phyloP scores from a whole-genome alignment of 805 yeast genomes.

The Scheffersomyces coipomensis region DNA sequence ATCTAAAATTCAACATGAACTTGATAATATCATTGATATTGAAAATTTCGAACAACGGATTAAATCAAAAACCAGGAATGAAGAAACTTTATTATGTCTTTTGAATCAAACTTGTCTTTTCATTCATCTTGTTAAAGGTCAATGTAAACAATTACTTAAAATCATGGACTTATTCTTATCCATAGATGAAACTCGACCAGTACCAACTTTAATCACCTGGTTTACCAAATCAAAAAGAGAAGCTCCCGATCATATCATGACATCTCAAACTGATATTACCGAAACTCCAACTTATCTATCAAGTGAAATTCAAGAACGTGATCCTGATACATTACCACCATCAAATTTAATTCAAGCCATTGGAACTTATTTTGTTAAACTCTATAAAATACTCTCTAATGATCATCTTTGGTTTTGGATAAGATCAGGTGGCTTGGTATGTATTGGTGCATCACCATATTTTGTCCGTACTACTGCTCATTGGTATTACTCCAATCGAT shows the following conservation, averaged over 20 bases:
- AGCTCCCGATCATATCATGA: slow-evolving; percentile 5
- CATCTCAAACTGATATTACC: slow-evolving; percentile 1
- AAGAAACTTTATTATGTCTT: slow-evolving; percentile 22
- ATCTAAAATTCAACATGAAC: slow-evolving; percentile 6
- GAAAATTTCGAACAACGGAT: slow-evolving; percentile 7
- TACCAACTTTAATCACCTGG: slow-evolving; percentile 14
- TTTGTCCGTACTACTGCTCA: slow-evolving; percentile 24
- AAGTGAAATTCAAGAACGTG: slow-evolving; percentile 14
- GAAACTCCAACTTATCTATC: slow-evolving; percentile 6
- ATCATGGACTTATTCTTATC: slow-evolving; percentile 17
- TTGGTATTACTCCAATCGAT: slow-evolving; percentile 23
- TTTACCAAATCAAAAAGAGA: slow-evolving; percentile 11
- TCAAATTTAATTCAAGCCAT: slow-evolving; percentile 16
- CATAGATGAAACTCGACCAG: slow-evolving; percentile 20
- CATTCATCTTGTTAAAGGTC: slow-evolving; percentile 16
- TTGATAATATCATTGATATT: slow-evolving; percentile 8
- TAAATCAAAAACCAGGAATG: slow-evolving; percentile 12
- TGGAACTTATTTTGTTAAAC: slow-evolving; percentile 15
- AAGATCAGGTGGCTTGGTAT: slow-evolving; percentile 19
- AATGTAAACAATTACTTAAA: slow-evolving; percentile 10
- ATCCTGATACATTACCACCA: slow-evolving; percentile 30
- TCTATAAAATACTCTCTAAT: slow-evolving; percentile 16
- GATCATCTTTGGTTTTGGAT: slow-evolving; percentile 29
- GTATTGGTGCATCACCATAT: slow-evolving; percentile 23
- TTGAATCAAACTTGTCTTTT: slow-evolving; percentile 23